Base-by-base conservation (phyloP, 2,329 filamentous ascomycete species). In the Exophiala spinifera region DNA sequence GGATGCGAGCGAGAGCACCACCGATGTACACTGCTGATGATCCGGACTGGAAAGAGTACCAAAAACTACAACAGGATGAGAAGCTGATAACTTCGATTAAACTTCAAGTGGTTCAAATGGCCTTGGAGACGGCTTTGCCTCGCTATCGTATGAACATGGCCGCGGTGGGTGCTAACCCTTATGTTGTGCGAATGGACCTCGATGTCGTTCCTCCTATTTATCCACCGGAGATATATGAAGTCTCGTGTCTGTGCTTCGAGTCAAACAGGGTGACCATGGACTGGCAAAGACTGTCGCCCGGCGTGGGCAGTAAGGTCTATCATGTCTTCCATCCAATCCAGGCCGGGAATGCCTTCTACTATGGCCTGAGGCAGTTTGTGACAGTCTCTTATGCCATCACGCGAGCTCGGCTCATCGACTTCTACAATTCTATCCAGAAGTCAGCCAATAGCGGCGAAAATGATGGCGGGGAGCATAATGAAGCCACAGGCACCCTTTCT, bases 1-100 rank as follows among this genome's bases (percentile, higher is more conserved):
- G 61, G 61, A 43, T 62, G 28, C 60, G 61, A 3, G 44, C 49
- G n/a, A 47, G 36, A 25, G 45, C 44, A 23, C 28, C 42, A 1
- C 43, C 43, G 11, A 23, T 42, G 4, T 63, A 61, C 37, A 44
- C 33, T 8, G 39, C 59, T 2, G 51, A 57, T 15, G 61, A 63
- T 49, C 60, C 56, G 14, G 61, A 61, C 19, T 63, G 50, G 58
- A 57, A 61, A 33, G 54, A 55, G 21, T 61, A 56, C 42, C 59
- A 57, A 43, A 50, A 46, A 19, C 39, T 64, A 15, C 46, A 57
- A 19, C 46, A 50, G 15, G 61, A 65, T 51, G 34, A 59, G 46
- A 61, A 61, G 40, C 46, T 51, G 15, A 15, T 58, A 15, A 34
- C 48, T n/a, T 53, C 56, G 4, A 25, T 64, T 13, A 56, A 56